Conservation (phyloP, 192 early-diverging fungal genomes). For the Pilobolus umbonatus region DNA sequence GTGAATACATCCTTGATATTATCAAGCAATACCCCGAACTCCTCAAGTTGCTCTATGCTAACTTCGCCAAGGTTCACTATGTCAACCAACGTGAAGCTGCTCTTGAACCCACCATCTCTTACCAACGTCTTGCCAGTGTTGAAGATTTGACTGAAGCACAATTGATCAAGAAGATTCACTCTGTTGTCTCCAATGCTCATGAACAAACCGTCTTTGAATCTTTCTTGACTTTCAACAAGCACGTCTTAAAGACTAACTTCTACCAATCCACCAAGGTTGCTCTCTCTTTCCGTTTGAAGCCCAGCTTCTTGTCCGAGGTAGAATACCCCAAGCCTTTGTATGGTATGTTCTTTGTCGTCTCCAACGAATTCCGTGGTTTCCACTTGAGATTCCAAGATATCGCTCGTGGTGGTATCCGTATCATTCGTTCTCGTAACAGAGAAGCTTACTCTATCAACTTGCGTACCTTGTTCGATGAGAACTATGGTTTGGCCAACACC, state of each 20-base stretch:
- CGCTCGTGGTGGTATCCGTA: conserved; percentile 97
- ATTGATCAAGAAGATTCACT: conserved; percentile 85
- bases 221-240: conserved; percentile 93
- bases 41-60: conserved; percentile 86
- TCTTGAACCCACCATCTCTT: conserved; percentile 72
- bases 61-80: conserved; percentile 96
- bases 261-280: conserved; percentile 99
- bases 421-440: conserved; percentile 93
- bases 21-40: conserved; percentile 92
- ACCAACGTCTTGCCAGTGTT: conserved; percentile 79
- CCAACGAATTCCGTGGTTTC: conserved; percentile 98
- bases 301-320: conserved; percentile 85
- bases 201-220: conserved; percentile 95
- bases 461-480: conserved; percentile 95
- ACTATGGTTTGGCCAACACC: conserved; percentile 93
- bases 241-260: conserved; percentile 99
- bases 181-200: conserved; percentile 86
- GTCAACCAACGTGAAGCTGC: conserved; percentile 61
- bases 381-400: conserved; percentile 97
- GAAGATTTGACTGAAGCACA: conserved; percentile 76
- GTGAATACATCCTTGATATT: conserved; percentile 97
- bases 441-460: conserved; percentile 98
- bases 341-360: conserved; percentile 96
- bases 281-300: conserved; percentile 94
- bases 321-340: conserved; percentile 91